A percentile compares a stretch with the other conserved stretches of the same genome.
These are phyloP conservation scores for Tetrahymena thermophila DNA, from an alignment of 73 alveolate genomes.

Conservation along the genomic window DNA sequence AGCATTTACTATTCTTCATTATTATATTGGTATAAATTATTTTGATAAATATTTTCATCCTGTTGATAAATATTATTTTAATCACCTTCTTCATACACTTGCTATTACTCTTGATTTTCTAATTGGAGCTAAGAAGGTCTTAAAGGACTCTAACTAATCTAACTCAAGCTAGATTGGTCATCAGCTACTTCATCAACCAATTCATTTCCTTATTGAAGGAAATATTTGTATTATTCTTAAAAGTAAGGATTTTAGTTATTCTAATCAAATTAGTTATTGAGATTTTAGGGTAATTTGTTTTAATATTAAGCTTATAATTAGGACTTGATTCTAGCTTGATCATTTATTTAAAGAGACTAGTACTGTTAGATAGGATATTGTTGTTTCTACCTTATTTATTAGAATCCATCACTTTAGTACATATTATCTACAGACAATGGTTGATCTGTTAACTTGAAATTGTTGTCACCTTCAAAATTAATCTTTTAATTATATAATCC, in stretches of 20 bases:
- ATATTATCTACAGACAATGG: not conserved
- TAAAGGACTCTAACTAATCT: not conserved
- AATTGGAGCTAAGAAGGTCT: not conserved
- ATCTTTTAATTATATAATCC: not conserved
- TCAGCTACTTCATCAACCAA: not conserved
- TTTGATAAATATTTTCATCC: not conserved
- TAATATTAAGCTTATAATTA: not conserved
- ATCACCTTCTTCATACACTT: not conserved
- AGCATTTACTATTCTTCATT: not conserved
- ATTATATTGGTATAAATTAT: not conserved
- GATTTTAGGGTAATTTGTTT: not conserved
- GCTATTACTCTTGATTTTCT: not conserved
- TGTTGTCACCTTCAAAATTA: not conserved
- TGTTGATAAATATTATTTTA: not conserved
- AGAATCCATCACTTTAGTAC: not conserved
- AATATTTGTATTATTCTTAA: not conserved
- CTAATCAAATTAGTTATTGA: not conserved
- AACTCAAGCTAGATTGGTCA: not conserved
- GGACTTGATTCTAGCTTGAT: not conserved
- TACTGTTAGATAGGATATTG: not conserved
- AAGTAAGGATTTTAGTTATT: not conserved
- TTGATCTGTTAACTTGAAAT: not conserved
- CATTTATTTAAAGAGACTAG: not conserved
- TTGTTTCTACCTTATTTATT: not conserved
- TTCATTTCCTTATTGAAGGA: not conserved